A percentile compares a stretch with the other conserved stretches of the same genome.
phyloP scores from a whole-genome alignment of 2,329 filamentous ascomycete species.

The Arthrobotrys sphaeroides region DNA sequence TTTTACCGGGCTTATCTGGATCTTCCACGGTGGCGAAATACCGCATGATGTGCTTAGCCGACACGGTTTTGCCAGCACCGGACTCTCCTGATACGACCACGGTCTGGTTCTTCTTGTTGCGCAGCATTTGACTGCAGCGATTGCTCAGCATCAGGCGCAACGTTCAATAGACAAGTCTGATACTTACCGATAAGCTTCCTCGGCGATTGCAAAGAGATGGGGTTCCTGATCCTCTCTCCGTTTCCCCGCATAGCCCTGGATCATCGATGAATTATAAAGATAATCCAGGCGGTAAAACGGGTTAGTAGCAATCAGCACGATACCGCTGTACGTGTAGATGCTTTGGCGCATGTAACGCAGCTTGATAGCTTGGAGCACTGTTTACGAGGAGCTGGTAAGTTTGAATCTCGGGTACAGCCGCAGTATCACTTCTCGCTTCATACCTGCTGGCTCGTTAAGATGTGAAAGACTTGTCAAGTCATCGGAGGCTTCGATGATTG shows the following conservation, averaged over 20 bases:
- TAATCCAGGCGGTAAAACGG: slow-evolving; percentile 97
- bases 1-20: slow-evolving; percentile 82
- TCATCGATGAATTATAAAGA: slow-evolving; percentile 97
- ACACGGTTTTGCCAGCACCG: slow-evolving; percentile 98
- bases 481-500: slow-evolving; percentile 98
- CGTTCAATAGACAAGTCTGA: background rate
- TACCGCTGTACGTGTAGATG: slow-evolving; percentile 99
- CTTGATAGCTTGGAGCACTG: slow-evolving; percentile 96
- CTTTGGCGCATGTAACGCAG: slow-evolving; percentile 97
- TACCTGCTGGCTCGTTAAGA: slow-evolving; percentile 97
- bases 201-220: slow-evolving; percentile 97
- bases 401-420: background rate
- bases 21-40: slow-evolving; percentile 98
- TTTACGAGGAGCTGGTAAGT: slow-evolving; percentile 56
- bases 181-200: slow-evolving; percentile 94
- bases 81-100: slow-evolving; percentile 99
- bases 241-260: slow-evolving; percentile 98
- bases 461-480: slow-evolving; percentile 97
- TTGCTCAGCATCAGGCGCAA: background rate
- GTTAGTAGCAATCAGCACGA: slow-evolving; percentile 97
- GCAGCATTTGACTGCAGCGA: slow-evolving; percentile 83
- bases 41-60: slow-evolving; percentile 99
- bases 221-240: slow-evolving; percentile 95
- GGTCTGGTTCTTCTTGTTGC: slow-evolving; percentile 94
- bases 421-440: slow-evolving; percentile 55